A percentile compares a stretch with the other conserved stretches of the same genome.
phyloP scores from a whole-genome alignment of 2,329 filamentous ascomycete species.

The Curvularia sp. region DNA sequence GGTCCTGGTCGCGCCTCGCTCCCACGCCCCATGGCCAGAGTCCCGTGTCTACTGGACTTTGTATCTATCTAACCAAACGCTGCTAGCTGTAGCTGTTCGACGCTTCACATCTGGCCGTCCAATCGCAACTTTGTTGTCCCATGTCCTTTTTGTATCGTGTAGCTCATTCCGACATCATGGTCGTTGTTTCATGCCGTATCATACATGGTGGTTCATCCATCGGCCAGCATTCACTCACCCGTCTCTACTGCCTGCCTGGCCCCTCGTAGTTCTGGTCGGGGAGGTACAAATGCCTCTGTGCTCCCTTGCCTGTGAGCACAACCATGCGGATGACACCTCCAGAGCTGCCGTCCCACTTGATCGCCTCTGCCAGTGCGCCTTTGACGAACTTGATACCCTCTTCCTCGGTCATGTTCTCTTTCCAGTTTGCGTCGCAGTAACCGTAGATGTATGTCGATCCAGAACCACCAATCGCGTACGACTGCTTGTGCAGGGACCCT shows the following conservation, averaged over 20 bases:
- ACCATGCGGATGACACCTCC: conserved; percentile 98
- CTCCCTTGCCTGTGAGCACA: conserved; percentile 87
- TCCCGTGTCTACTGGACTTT: conserved; percentile 6
- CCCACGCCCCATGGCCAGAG: conserved; percentile 17
- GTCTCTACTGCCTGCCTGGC: conserved; percentile 63
- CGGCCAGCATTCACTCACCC: conserved; percentile 5
- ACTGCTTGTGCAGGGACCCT: conserved; percentile 95
- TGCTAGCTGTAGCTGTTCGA: conserved; percentile 12
- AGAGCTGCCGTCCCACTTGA: conserved; percentile 99
- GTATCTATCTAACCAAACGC: conserved; percentile 11
- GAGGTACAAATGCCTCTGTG: conserved; percentile 92
- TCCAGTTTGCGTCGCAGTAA: conserved; percentile 97
- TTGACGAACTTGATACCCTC: conserved; percentile 95
- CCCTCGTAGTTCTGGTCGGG: conserved; percentile 84
- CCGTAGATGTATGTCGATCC: conserved; percentile 99
- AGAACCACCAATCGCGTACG: conserved; percentile 94
- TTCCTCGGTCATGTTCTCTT: conserved; percentile 89
- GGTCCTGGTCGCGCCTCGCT: conserved; percentile 10
- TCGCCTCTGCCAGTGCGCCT: conserved; percentile 86
- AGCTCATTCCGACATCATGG: conserved; percentile 17
- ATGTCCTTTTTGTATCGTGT: conserved; percentile 9
- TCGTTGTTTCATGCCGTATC: conserved; percentile 23
- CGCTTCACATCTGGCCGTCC: background rate
- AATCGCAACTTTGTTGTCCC: background rate
- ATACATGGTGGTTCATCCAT: conserved; percentile 12